Evolutionary conservation across 2,329 filamentous ascomycete species (phyloP).

Genomic region (Aspergillus persii): DNA sequence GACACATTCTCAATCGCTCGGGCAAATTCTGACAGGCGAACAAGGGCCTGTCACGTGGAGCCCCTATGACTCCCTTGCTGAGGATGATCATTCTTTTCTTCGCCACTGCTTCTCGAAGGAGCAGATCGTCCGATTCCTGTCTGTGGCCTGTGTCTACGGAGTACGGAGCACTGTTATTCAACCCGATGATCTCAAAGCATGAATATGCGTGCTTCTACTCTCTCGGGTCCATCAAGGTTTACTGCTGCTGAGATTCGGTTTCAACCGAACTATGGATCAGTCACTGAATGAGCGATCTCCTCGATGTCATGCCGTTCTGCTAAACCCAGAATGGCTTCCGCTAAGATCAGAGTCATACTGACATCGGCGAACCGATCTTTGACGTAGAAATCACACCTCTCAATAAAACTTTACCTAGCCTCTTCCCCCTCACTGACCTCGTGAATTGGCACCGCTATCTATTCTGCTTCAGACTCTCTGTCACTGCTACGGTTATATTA

Average conservation of each 20-base stretch:
- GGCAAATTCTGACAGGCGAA: not conserved
- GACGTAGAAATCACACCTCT: not conserved
- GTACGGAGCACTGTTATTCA: too few relatives aligned
- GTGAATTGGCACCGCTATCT: not conserved
- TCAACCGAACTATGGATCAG: not conserved
- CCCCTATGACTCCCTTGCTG: not conserved
- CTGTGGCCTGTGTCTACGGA: too few relatives aligned
- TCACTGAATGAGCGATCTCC: too few relatives aligned
- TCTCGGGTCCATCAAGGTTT: not conserved
- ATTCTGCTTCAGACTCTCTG: not conserved
- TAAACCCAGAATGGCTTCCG: not conserved
- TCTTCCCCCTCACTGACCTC: not conserved
- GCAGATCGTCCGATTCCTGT: too few relatives aligned
- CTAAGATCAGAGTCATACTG: not conserved
- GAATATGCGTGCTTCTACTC: not conserved
- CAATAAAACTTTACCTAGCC: not conserved
- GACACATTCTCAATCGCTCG: not conserved
- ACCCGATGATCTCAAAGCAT: too few relatives aligned
- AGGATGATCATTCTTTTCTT: not conserved
- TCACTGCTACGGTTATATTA: not conserved
- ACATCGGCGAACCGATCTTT: not conserved
- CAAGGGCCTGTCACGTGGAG: not conserved
- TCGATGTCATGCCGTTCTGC: not conserved
- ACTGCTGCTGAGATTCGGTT: not conserved
- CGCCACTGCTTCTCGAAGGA: too few relatives aligned